Base-by-base conservation (phyloP, 768 basidiomycete genomes). In the Agrocybe pediades region DNA sequence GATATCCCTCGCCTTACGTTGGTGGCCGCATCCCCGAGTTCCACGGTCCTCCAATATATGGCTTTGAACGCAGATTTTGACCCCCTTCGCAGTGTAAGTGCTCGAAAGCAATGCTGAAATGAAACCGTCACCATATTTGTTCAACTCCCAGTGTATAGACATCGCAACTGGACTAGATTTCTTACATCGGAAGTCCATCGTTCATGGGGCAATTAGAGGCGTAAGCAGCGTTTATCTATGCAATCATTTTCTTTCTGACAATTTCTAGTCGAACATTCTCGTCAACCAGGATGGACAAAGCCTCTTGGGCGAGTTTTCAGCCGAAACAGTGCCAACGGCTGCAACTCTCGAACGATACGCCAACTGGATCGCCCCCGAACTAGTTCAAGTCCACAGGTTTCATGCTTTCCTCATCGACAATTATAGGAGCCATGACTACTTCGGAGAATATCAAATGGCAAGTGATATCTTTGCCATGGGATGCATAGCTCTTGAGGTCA, bases 381-480 rank as follows among this genome's bases (percentile, higher is more conserved):
- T 65, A 9, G 49, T 58, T 21, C 54, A 63, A 33, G 15, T 48
- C 16, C 40, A 56, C 9, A 40, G 39, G 1, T 61, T 65, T 21
- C 41, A 50, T 21, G 50, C 47, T 2, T 43, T 62, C 15, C 52
- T 61, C 17, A 51, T 63, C 21, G 65, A 66, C 26, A 57, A 59
- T 25, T 66, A 64, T 49, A 45, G 63, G 36, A 16, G 27, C 9
- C 27, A 55, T 24, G 58, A 56, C 20, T 66, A 66, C 48, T 19
- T 53, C n/a, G 65, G 65, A 27, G 65, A 66, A 44, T 66, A 60
- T 41, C 61, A 53, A 25, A 42, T 50, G 39, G 62, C 57, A 20
- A 63, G 65, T 41, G 65, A 66, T 51, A 53, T 66, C 16, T 66
- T 63, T 42, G 62, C 63, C 0, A 42, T 66, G n/a, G 65, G 58